Conservation (phyloP, 2,329 filamentous ascomycete species). For the Magnaporthiopsis rhizophila region DNA sequence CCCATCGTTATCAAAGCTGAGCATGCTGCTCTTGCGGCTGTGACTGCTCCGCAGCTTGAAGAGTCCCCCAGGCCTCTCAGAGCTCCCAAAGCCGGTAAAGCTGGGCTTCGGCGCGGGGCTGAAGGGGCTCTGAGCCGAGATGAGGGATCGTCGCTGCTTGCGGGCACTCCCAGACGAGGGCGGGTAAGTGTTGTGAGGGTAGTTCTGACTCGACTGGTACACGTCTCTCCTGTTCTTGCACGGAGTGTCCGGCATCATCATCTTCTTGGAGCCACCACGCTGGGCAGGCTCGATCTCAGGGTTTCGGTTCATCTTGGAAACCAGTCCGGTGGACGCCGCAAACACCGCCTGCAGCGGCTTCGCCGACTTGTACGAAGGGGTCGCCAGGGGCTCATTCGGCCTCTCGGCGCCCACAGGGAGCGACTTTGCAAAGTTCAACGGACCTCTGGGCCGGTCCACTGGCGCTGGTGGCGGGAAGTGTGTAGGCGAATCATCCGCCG, state of each 20-base stretch:
- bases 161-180: slow-evolving; percentile 49
- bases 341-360: slow-evolving; percentile 78
- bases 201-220: slow-evolving; percentile 19
- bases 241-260: slow-evolving; percentile 84
- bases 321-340: slow-evolving; percentile 76
- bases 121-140: slow-evolving; percentile 70
- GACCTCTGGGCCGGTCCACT: slow-evolving; percentile 39
- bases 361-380: slow-evolving; percentile 69
- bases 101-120: slow-evolving; percentile 44
- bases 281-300: slow-evolving; percentile 56
- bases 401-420: slow-evolving; percentile 57
- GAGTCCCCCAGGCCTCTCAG: slow-evolving; percentile 55
- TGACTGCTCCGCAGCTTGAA: slow-evolving; percentile 49
- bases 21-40: slow-evolving; percentile 57
- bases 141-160: slow-evolving; percentile 63
- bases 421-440: slow-evolving; percentile 62
- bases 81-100: slow-evolving; percentile 41
- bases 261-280: slow-evolving; percentile 43
- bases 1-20: slow-evolving; percentile 70
- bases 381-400: slow-evolving; percentile 49
- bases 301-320: slow-evolving; percentile 89
- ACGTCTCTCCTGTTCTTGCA: slow-evolving; percentile 60
- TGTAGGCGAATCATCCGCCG: slow-evolving; percentile 62
- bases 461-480: slow-evolving; percentile 48
- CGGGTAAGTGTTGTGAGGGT: slow-evolving; percentile 60